Conservation (phyloP, 2,329 filamentous ascomycete species). For the Zasmidium cellare region DNA sequence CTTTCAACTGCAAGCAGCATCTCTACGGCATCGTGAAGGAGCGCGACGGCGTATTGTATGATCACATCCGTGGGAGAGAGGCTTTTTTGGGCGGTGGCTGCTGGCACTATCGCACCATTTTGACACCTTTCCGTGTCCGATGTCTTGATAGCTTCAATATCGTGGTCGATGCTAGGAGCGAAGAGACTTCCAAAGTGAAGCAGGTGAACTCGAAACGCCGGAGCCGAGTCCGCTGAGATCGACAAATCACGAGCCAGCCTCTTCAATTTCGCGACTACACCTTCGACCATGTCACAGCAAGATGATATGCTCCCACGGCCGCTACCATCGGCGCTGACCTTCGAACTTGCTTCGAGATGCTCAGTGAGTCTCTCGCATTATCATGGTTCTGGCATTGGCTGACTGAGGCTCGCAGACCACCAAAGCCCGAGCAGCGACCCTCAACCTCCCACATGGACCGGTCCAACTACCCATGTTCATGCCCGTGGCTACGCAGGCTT, state of each 20-base stretch:
- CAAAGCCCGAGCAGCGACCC: slow-evolving; percentile 83
- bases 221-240: not conserved
- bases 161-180: no score
- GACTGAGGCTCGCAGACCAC: slow-evolving; percentile 67
- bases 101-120: no score
- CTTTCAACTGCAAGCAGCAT: no score
- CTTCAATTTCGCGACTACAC: not conserved
- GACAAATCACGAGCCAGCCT: not conserved
- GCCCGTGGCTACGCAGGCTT: slow-evolving; percentile 96
- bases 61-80: no score
- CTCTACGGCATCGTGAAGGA: no score
- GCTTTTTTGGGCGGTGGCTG: no score
- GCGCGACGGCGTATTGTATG: no score
- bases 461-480: slow-evolving; percentile 94
- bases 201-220: not conserved
- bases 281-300: slow-evolving; percentile 18
- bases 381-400: slow-evolving; percentile 1
- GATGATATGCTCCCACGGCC: slow-evolving; percentile 25
- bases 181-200: no score
- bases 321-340: slow-evolving; percentile 64
- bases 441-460: slow-evolving; percentile 86
- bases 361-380: slow-evolving; percentile 65
- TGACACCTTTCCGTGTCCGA: no score
- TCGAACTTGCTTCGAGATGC: slow-evolving; percentile 75
- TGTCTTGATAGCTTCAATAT: no score